Conservation (phyloP, 2,329 filamentous ascomycete genomes). For the Claviceps paspali region DNA sequence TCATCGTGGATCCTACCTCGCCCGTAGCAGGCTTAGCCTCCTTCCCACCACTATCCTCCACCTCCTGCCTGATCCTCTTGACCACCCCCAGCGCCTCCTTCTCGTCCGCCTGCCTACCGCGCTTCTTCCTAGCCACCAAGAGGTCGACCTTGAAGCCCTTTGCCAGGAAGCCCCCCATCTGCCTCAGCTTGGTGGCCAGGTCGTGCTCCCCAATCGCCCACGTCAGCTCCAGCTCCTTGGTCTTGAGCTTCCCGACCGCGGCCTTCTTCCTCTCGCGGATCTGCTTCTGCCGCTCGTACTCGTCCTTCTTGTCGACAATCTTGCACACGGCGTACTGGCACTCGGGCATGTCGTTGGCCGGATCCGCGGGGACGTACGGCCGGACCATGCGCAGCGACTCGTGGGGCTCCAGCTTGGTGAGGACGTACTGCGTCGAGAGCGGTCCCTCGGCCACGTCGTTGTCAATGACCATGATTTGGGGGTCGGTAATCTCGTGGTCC, state of each 20-base stretch:
- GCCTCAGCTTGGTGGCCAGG: slow-evolving; percentile 53
- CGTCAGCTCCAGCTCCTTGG: slow-evolving; percentile 76
- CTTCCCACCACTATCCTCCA: slow-evolving; percentile 22
- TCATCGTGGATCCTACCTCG: slow-evolving; percentile 25
- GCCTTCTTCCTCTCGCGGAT: slow-evolving; percentile 28
- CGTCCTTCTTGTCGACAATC: slow-evolving; percentile 43
- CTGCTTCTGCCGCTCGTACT: slow-evolving; percentile 27
- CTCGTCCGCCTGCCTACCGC: slow-evolving; percentile 37
- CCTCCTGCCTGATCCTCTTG: slow-evolving; percentile 18
- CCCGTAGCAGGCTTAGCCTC: slow-evolving; percentile 32
- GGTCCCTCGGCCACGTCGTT: slow-evolving; percentile 25
- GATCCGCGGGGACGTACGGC: slow-evolving; percentile 19
- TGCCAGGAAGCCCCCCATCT: slow-evolving; percentile 51
- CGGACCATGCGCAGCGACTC: slow-evolving; percentile 27
- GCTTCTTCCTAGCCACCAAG: slow-evolving; percentile 50
- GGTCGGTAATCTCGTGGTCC: slow-evolving; percentile 29
- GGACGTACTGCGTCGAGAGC: slow-evolving; percentile 21
- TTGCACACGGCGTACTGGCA: slow-evolving; percentile 48
- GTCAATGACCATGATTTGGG: slow-evolving; percentile 26
- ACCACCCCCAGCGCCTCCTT: slow-evolving; percentile 49
- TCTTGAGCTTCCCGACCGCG: slow-evolving; percentile 24
- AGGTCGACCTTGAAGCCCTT: slow-evolving; percentile 68
- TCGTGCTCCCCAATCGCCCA: slow-evolving; percentile 75
- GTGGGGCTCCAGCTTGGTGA: slow-evolving; percentile 21
- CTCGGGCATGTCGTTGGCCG: slow-evolving; percentile 9